A percentile compares a stretch with the other conserved stretches of the same genome.
phyloP scores from a whole-genome alignment of 148 eudicot species.

The Chenopodium quinoa region DNA sequence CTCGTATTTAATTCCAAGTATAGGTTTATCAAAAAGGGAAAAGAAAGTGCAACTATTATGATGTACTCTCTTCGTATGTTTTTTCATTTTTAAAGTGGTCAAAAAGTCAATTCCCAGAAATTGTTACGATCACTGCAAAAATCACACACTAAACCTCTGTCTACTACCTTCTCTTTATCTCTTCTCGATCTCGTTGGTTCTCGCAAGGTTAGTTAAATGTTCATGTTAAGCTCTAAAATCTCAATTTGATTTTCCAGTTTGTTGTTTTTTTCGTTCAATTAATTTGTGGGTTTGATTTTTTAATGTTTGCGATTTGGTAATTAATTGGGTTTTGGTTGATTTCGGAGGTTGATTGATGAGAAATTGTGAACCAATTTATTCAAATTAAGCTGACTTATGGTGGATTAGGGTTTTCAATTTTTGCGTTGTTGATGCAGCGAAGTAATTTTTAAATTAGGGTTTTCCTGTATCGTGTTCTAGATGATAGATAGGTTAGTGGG shows the following conservation, averaged over 20 bases:
- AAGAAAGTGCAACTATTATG: no score
- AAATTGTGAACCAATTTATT: neutral
- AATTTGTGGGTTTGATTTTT: neutral
- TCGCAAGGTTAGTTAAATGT: neutral
- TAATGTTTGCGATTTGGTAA: neutral
- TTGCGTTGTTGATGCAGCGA: neutral
- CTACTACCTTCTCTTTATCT: neutral
- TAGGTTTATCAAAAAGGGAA: no score
- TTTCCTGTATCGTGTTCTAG: neutral
- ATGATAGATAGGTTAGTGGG: neutral
- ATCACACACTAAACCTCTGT: constrained; percentile 1
- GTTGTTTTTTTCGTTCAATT: neutral
- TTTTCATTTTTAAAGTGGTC: no score
- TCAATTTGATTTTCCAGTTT: neutral
- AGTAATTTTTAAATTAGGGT: neutral
- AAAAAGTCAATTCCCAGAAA: neutral
- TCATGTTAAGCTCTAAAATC: neutral
- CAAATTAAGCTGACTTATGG: neutral
- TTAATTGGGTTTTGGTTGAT: neutral
- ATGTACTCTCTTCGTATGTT: no score
- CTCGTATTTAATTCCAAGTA: no score
- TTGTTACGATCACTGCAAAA: neutral
- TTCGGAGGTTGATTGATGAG: neutral
- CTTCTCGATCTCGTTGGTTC: neutral
- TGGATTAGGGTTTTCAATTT: neutral